Evolutionary conservation across 345 rosid species (phyloP).

Genomic region (Sonneratia caseolaris): DNA sequence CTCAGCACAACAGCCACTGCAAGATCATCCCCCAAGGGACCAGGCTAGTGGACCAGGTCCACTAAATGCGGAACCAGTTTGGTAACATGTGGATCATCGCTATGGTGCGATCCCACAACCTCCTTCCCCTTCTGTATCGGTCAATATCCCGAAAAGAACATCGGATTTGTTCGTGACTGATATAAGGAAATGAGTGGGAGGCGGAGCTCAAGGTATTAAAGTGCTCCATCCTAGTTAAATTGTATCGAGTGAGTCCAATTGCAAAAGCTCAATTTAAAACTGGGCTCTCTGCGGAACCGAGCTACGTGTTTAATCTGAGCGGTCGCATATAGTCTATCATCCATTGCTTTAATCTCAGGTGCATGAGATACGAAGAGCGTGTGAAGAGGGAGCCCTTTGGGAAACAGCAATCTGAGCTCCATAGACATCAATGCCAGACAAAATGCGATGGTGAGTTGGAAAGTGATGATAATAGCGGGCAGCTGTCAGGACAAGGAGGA

Average conservation of each 20-base stretch:
- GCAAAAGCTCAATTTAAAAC: background rate
- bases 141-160: background rate
- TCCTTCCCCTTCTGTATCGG: background rate
- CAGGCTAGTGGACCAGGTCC: background rate
- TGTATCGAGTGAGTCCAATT: too few species aligned
- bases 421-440: background rate
- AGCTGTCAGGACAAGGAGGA: background rate
- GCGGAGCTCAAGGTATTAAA: too few species aligned
- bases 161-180: background rate
- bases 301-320: too few species aligned
- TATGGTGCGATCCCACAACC: background rate
- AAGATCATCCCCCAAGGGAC: slow-evolving; percentile 2
- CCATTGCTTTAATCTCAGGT: background rate
- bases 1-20: slow-evolving; percentile 26
- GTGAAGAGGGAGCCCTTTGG: background rate
- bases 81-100: background rate
- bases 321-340: too few species aligned
- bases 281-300: background rate
- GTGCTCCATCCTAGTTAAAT: too few species aligned
- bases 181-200: background rate
- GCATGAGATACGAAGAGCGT: background rate
- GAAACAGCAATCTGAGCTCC: background rate
- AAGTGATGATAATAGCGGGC: background rate
- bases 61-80: background rate
- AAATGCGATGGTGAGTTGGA: background rate